Conservation (phyloP, 2,329 filamentous ascomycete genomes). For the Colletotrichum gloeosporioides region DNA sequence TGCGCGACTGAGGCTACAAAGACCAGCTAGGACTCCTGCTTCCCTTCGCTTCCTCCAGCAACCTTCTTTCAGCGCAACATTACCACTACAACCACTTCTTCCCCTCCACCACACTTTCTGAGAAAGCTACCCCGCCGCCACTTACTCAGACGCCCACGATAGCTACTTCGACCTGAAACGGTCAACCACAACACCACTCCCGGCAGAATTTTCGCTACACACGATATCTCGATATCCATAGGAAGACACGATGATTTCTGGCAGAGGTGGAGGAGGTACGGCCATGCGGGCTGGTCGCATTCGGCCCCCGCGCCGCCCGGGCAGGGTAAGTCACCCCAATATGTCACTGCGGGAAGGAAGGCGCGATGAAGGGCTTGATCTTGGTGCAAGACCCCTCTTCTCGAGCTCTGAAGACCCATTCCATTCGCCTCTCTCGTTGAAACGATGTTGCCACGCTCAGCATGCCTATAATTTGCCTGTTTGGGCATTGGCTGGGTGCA, state of each 20-base stretch:
- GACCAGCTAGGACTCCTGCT: not conserved
- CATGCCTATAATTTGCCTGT: not conserved
- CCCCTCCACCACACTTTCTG: not conserved
- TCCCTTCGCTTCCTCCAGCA: not conserved
- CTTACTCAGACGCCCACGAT: conserved; percentile 3
- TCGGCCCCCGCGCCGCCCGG: conserved; percentile 47
- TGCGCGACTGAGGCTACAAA: not conserved
- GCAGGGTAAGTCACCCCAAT: conserved; percentile 39
- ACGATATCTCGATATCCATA: not conserved
- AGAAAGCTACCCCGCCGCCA: conserved; percentile 21
- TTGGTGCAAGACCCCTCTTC: not conserved
- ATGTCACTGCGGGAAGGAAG: not conserved
- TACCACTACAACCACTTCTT: not conserved
- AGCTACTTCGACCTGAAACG: conserved; percentile 17
- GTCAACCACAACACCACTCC: not conserved
- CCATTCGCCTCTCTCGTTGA: not conserved
- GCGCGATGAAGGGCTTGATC: not conserved
- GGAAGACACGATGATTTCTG: conserved; percentile 49
- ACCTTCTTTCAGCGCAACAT: not conserved
- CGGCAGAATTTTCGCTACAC: not conserved
- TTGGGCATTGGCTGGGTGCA: not conserved
- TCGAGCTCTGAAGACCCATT: not conserved
- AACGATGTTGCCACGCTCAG: not conserved
- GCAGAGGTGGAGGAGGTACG: conserved; percentile 45
- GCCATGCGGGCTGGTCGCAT: conserved; percentile 44